Evolutionary conservation across 2,329 filamentous ascomycete genomes (phyloP).

Genomic region (Neophaeococcomyces mojaviensis): DNA sequence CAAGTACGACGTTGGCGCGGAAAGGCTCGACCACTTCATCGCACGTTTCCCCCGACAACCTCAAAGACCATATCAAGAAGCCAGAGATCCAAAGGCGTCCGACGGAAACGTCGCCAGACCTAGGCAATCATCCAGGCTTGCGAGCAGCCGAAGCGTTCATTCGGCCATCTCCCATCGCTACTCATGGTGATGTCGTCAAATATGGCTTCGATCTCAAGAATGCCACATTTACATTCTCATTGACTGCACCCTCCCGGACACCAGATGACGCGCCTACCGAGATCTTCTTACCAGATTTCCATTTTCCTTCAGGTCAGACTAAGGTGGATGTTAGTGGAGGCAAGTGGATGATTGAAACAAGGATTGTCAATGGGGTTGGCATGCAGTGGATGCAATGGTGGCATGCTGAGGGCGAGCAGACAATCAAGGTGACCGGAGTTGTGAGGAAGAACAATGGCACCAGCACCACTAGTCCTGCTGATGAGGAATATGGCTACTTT

Average conservation of each 20-base stretch:
- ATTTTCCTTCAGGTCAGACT: slow-evolving; percentile 71
- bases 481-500: slow-evolving; percentile 24
- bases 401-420: slow-evolving; percentile 81
- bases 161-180: slow-evolving; percentile 70
- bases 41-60: slow-evolving; percentile 64
- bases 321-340: slow-evolving; percentile 72
- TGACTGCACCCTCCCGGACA: slow-evolving; percentile 56
- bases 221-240: slow-evolving; percentile 66
- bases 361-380: slow-evolving; percentile 61
- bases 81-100: slow-evolving; percentile 50
- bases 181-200: slow-evolving; percentile 61
- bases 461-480: slow-evolving; percentile 26
- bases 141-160: slow-evolving; percentile 91
- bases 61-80: slow-evolving; percentile 60
- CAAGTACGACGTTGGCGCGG: slow-evolving; percentile 38
- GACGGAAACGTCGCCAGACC: slow-evolving; percentile 47
- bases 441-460: slow-evolving; percentile 48
- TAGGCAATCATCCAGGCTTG: slow-evolving; percentile 62
- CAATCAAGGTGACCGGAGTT: slow-evolving; percentile 65
- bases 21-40: slow-evolving; percentile 34
- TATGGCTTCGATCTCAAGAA: slow-evolving; percentile 77
- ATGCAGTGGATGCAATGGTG: slow-evolving; percentile 83
- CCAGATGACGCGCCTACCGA: slow-evolving; percentile 64
- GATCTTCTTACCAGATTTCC: slow-evolving; percentile 81
- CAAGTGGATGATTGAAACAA: slow-evolving; percentile 76